Percentiles rank a stretch among this genome's conserved stretches.
Conservation (phyloP, 768 basidiomycete genomes). For the Crucibulum laeve region DNA sequence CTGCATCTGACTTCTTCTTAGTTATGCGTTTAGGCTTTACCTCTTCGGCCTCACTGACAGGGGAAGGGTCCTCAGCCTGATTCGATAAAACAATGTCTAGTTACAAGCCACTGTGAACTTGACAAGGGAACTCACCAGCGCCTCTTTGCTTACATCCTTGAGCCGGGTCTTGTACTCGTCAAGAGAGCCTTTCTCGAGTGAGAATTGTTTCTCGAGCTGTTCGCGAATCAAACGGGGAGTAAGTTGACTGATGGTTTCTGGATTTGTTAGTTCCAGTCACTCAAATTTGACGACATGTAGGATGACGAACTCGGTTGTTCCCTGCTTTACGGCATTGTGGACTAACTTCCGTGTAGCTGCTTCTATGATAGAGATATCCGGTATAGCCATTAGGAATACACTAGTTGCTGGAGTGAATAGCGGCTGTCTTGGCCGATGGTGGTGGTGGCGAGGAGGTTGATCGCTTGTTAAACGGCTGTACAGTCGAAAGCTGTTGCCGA, state of each 20-base stretch:
- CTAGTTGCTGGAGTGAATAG: too few relatives aligned
- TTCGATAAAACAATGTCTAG: background rate
- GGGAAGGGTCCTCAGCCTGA: conserved; percentile 10
- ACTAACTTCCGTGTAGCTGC: too few relatives aligned
- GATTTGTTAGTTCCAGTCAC: background rate
- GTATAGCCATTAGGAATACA: too few relatives aligned
- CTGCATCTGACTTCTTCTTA: background rate
- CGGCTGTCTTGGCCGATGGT: too few relatives aligned
- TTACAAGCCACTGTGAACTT: background rate
- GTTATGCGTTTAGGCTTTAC: background rate
- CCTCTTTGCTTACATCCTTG: conserved; percentile 34
- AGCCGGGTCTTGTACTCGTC: conserved; percentile 44
- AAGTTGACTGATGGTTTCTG: conserved; percentile 9
- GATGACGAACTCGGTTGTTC: too few relatives aligned
- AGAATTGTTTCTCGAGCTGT: conserved; percentile 41
- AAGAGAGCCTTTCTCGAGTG: conserved; percentile 39
- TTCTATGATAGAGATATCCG: too few relatives aligned
- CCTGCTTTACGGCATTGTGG: too few relatives aligned
- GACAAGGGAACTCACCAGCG: conserved; percentile 25
- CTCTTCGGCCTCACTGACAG: conserved; percentile 4
- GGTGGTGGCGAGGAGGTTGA: background rate
- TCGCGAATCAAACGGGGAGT: conserved; percentile 50
- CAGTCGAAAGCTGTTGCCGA: background rate
- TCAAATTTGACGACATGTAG: background rate
- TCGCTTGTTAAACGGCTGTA: background rate